Percentiles rank a stretch among this genome's conserved stretches.
Evolutionary conservation across 192 early-diverging fungal genomes (phyloP).

Genomic region (Gamsiella multidivaricata): DNA sequence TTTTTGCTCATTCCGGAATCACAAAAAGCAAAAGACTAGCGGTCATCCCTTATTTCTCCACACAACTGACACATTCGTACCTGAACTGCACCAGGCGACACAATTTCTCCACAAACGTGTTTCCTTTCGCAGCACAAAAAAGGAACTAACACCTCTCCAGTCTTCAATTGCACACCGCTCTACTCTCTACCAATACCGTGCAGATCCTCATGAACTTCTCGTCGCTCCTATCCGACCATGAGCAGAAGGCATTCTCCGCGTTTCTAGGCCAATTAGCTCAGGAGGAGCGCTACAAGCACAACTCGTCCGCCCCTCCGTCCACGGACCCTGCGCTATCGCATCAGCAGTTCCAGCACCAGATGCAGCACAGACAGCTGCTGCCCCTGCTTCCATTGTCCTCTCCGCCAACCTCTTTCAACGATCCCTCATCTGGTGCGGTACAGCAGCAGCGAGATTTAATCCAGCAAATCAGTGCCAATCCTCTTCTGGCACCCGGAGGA

Average conservation of each 20-base stretch:
- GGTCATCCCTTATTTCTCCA: neutral
- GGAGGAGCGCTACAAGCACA: slow-evolving; percentile 26
- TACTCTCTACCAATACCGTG: neutral
- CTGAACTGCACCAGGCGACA: neutral
- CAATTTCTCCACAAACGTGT: too few species aligned
- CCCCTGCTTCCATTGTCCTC: slow-evolving; percentile 3
- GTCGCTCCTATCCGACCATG: slow-evolving; percentile 46
- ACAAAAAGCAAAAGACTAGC: neutral
- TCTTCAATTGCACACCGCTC: too few species aligned
- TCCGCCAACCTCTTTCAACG: neutral
- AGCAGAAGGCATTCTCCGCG: slow-evolving; percentile 43
- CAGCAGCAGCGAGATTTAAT: slow-evolving; percentile 44
- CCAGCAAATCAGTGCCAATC: slow-evolving; percentile 33
- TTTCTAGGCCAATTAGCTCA: slow-evolving; percentile 38
- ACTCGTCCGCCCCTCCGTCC: neutral
- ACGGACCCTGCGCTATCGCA: neutral
- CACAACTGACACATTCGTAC: neutral
- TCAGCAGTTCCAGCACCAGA: slow-evolving; percentile 13
- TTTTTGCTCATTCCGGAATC: neutral
- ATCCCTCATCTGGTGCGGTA: neutral
- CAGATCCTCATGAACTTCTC: slow-evolving; percentile 33
- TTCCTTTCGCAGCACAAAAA: too few species aligned
- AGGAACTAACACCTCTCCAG: neutral
- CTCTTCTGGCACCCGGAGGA: slow-evolving; percentile 23
- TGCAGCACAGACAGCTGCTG: slow-evolving; percentile 3